phyloP scores from a whole-genome alignment of 345 rosid genomes.

The Aquilaria malaccensis region DNA sequence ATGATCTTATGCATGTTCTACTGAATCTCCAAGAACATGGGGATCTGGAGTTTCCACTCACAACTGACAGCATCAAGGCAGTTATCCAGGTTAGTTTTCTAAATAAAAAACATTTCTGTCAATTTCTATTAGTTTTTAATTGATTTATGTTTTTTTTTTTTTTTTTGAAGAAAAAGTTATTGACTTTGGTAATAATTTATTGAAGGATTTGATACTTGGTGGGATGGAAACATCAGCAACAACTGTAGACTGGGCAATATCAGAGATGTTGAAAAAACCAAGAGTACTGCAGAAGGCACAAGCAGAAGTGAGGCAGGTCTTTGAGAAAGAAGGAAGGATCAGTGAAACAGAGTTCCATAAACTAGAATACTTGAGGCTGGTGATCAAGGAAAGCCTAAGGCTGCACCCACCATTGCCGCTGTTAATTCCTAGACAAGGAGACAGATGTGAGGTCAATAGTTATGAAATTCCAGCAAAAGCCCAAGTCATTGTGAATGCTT shows the following conservation, averaged over 20 bases:
- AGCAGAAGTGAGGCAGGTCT: conserved; percentile 21
- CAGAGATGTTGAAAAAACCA: conserved; percentile 26
- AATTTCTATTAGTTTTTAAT: no score
- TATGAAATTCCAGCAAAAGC: conserved; percentile 9
- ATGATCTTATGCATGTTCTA: no score
- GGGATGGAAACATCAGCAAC: conserved; percentile 19
- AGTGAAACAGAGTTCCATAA: conserved; percentile 18
- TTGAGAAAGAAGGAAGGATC: conserved; percentile 10
- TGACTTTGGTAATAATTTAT: no score
- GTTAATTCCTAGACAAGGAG: conserved; percentile 33
- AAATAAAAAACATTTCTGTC: no score
- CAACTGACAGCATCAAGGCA: no score
- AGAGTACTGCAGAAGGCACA: conserved; percentile 24
- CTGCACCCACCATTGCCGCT: conserved; percentile 23
- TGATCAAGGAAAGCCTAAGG: conserved; percentile 25
- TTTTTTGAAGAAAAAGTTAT: no score
- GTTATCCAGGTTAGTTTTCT: no score
- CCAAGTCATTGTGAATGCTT: conserved; percentile 18
- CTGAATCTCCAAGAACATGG: no score
- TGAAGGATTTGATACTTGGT: conserved; percentile 7
- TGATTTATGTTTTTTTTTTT: no score
- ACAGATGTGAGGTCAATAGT: conserved; percentile 12
- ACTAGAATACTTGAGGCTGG: conserved; percentile 20
- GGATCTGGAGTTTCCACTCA: no score
- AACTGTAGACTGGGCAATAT: conserved; percentile 21